Conservation (phyloP, 169 alveolate species). For the Perkinsus marinus region DNA sequence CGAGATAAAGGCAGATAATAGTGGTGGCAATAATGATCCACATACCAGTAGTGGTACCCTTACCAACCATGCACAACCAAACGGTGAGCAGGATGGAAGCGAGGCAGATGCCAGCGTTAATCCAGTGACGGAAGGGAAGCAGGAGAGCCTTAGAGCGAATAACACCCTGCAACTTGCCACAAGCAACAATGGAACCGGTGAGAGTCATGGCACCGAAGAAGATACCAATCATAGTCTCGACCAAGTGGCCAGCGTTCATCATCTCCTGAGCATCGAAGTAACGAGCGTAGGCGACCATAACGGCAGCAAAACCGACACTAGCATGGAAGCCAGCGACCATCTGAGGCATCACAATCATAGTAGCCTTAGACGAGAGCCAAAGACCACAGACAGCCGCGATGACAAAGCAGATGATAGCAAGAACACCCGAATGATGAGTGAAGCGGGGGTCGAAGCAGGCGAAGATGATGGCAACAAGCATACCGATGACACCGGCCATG, state of each 20-base stretch:
- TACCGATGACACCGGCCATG: conserved; percentile 18
- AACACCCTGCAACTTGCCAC: conserved; percentile 72
- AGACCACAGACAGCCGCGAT: background rate
- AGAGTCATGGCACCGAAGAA: conserved; percentile 77
- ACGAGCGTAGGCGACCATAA: conserved; percentile 58
- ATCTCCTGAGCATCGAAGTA: background rate
- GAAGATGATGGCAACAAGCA: conserved; percentile 23
- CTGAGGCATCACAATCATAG: conserved; percentile 70
- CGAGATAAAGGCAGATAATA: conserved; percentile 49
- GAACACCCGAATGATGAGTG: background rate
- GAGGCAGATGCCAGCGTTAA: conserved; percentile 16
- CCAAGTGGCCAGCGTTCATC: conserved; percentile 25
- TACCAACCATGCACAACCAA: background rate
- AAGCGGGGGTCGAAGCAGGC: conserved; percentile 24
- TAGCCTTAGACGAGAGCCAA: background rate
- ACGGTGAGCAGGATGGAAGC: conserved; percentile 16
- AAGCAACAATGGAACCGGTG: conserved; percentile 86
- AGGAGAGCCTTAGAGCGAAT: conserved; percentile 52
- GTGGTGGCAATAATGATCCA: conserved; percentile 18
- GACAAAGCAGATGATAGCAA: background rate
- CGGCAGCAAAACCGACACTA: conserved; percentile 87
- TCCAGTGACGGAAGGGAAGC: conserved; percentile 25
- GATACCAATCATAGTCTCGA: conserved; percentile 56
- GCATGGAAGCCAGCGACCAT: conserved; percentile 86
- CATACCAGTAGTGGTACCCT: background rate